A percentile compares a stretch with the other conserved stretches of the same genome.
phyloP scores from a whole-genome alignment of 2,329 filamentous ascomycete genomes.

The Neoscytalidium dimidiatum region DNA sequence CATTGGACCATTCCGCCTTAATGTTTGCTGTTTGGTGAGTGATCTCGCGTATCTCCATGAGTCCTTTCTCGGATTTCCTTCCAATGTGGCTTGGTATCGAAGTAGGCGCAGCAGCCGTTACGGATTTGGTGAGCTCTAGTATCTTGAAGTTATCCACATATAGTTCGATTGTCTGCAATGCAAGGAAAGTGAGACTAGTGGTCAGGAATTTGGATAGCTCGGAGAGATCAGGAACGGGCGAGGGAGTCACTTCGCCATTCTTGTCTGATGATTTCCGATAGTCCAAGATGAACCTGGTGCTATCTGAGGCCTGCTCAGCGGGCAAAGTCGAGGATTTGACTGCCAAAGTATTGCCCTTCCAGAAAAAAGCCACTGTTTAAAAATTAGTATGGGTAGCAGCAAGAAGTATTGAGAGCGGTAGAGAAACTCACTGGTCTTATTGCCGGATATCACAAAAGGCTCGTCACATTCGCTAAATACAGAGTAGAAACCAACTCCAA shows the following conservation, averaged over 20 bases:
- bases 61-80: conserved; percentile 77
- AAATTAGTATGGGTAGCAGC: background rate
- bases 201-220: conserved; percentile 90
- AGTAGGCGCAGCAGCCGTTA: conserved; percentile 73
- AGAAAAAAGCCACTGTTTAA: conserved; percentile 81
- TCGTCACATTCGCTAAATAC: conserved; percentile 98
- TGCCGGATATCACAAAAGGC: conserved; percentile 91
- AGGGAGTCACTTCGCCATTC: conserved; percentile 38
- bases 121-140: conserved; percentile 78
- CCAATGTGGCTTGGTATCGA: conserved; percentile 77
- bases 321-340: conserved; percentile 81
- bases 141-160: conserved; percentile 88
- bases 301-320: conserved; percentile 62
- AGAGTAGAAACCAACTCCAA: conserved; percentile 97
- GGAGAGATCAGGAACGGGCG: conserved; percentile 81
- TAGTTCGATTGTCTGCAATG: conserved; percentile 82
- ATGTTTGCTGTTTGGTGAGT: conserved; percentile 88
- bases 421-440: conserved; percentile 63
- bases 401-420: background rate
- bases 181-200: conserved; percentile 94
- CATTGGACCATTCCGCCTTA: conserved; percentile 84
- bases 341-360: conserved; percentile 97
- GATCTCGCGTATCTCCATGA: conserved; percentile 84
- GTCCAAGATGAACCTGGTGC: conserved; percentile 93
- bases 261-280: conserved; percentile 75